Evolutionary conservation across 495 filamentous ascomycete genomes (phyloP).

Genomic region (Aspergillus panamensis): DNA sequence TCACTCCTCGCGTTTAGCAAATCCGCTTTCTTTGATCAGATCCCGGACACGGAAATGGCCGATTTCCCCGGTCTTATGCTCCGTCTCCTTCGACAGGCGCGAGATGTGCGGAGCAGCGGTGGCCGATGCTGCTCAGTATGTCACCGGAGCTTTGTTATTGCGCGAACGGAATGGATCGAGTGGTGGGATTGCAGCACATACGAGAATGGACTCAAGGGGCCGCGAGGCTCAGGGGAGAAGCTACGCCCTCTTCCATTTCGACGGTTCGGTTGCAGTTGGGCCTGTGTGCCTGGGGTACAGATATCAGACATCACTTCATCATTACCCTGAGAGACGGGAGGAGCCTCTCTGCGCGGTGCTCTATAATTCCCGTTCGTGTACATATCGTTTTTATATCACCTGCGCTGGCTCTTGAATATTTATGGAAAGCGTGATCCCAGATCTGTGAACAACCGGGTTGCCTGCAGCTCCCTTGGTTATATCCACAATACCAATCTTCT

Average conservation of each 20-base stretch:
- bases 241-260: conserved; percentile 58
- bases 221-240: conserved; percentile 33
- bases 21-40: conserved; percentile 41
- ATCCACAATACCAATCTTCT: not conserved
- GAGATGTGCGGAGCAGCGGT: conserved; percentile 46
- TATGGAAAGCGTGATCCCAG: not conserved
- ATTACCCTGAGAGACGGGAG: not conserved
- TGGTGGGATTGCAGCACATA: conserved; percentile 58
- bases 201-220: conserved; percentile 44
- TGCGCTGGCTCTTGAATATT: not conserved
- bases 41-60: conserved; percentile 36
- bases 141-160: conserved; percentile 51
- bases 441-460: too few relatives aligned
- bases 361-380: not conserved
- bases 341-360: too few relatives aligned
- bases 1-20: conserved; percentile 49
- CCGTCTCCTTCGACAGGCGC: conserved; percentile 39
- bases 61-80: conserved; percentile 42
- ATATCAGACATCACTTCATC: not conserved
- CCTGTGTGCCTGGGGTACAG: conserved; percentile 45
- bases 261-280: conserved; percentile 62
- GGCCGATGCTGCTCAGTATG: conserved; percentile 60
- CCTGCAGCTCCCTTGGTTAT: too few relatives aligned
- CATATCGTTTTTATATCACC: not conserved
- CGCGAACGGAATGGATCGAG: conserved; percentile 68